Evolutionary conservation across 306 rosid genomes (phyloP).

Genomic region (Alnus glutinosa): DNA sequence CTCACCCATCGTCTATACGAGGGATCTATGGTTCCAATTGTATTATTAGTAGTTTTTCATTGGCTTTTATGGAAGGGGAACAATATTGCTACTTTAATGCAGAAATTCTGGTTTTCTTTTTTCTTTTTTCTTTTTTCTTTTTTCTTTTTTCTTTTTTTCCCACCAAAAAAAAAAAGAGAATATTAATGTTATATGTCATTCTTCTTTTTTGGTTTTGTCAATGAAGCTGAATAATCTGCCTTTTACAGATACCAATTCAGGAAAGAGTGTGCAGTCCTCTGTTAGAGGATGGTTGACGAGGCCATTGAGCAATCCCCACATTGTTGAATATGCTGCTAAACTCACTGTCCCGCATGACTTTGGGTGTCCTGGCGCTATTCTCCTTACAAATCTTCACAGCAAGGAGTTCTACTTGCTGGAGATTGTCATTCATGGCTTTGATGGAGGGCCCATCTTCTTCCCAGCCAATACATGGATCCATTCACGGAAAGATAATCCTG

Average conservation of each 20-base stretch:
- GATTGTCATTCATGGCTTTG: slow-evolving; percentile 72
- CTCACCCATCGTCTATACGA: not conserved
- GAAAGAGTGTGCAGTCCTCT: slow-evolving; percentile 50
- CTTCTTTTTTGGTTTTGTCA: not conserved
- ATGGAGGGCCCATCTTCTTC: slow-evolving; percentile 74
- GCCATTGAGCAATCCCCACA: slow-evolving; percentile 43
- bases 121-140: too few relatives aligned
- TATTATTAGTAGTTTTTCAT: not conserved
- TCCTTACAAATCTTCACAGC: slow-evolving; percentile 68
- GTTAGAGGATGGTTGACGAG: slow-evolving; percentile 83
- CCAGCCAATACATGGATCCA: slow-evolving; percentile 92
- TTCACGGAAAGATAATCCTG: slow-evolving; percentile 62
- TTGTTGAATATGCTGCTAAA: slow-evolving; percentile 68
- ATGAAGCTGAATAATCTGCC: not conserved
- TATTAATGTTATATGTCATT: not conserved
- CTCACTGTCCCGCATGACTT: slow-evolving; percentile 62
- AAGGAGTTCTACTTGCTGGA: slow-evolving; percentile 79
- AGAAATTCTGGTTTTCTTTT: not conserved
- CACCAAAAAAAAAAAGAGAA: too few relatives aligned
- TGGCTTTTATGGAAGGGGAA: not conserved
- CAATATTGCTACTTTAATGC: not conserved
- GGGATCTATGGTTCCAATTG: not conserved
- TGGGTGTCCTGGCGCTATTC: slow-evolving; percentile 79
- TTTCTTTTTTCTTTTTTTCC: not conserved
- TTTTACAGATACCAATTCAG: slow-evolving; percentile 62